Evolutionary conservation across 257 asterid species (phyloP).

Genomic region (Nicotiana attenuata): DNA sequence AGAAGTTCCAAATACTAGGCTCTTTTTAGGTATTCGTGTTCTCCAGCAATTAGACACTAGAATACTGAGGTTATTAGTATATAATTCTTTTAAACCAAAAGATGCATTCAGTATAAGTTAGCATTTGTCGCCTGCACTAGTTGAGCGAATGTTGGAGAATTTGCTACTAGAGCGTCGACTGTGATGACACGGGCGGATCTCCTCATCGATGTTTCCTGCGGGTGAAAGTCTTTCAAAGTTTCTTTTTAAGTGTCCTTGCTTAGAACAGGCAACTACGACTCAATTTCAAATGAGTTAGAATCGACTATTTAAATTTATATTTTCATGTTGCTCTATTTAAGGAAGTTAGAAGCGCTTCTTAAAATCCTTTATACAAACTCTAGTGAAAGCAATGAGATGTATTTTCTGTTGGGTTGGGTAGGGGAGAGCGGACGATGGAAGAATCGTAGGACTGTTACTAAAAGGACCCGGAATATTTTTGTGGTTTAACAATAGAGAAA

Average conservation of each 20-base stretch:
- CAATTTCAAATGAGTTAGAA: background rate
- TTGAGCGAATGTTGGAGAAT: background rate
- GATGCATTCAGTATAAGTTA: background rate
- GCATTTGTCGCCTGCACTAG: background rate
- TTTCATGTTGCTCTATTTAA: no score
- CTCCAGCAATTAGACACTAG: background rate
- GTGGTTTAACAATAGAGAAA: background rate
- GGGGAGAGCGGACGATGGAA: no score
- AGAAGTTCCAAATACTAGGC: background rate
- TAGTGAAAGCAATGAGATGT: no score
- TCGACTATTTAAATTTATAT: background rate
- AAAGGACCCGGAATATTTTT: background rate
- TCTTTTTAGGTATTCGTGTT: background rate
- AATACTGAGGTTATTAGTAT: background rate
- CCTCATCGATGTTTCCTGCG: background rate
- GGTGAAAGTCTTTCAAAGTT: background rate
- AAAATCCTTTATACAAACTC: no score
- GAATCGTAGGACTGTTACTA: background rate
- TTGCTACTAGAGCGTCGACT: background rate
- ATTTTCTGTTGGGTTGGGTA: no score
- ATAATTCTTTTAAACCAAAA: background rate
- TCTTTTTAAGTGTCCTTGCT: background rate
- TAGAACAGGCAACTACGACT: background rate
- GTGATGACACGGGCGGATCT: background rate
- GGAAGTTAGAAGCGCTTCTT: no score